phyloP scores from a whole-genome alignment of 2,329 filamentous ascomycete species.

The Diaporthe sp. region DNA sequence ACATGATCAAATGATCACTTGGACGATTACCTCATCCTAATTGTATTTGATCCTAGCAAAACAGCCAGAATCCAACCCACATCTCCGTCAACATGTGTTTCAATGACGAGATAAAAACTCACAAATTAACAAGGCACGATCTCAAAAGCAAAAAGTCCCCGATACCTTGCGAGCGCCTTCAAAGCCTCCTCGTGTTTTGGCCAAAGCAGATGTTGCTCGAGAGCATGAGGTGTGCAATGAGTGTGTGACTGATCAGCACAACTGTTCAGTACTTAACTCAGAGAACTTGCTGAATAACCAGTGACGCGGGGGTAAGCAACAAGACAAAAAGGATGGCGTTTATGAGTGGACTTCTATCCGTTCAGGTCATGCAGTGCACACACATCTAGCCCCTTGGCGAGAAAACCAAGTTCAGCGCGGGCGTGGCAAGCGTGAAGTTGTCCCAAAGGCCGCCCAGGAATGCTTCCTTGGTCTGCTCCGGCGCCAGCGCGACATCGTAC shows the following conservation, averaged over 20 bases:
- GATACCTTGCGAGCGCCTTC: background rate
- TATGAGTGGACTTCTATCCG: background rate
- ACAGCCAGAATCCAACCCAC: background rate
- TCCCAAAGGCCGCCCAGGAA: constrained; percentile 43
- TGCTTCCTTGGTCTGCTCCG: constrained; percentile 39
- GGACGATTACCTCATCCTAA: too few relatives aligned
- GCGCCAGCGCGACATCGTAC: constrained; percentile 40
- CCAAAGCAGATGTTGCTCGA: background rate
- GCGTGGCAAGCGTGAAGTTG: constrained; percentile 39
- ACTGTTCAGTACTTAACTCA: background rate
- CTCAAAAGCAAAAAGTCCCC: background rate
- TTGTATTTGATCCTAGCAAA: background rate
- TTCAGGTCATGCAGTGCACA: background rate
- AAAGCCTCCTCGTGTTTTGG: background rate
- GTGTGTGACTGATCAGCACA: too few relatives aligned
- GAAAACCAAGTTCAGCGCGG: constrained; percentile 22
- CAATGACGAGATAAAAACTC: background rate
- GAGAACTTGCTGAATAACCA: background rate
- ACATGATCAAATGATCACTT: background rate
- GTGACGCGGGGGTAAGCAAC: too few relatives aligned
- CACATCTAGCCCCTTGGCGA: constrained; percentile 15
- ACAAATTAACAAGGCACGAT: background rate
- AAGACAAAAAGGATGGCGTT: background rate
- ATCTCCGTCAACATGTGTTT: background rate
- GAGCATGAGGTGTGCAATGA: background rate